phyloP scores from a whole-genome alignment of 805 yeast genomes.

The Metschnikowia koreensis region DNA sequence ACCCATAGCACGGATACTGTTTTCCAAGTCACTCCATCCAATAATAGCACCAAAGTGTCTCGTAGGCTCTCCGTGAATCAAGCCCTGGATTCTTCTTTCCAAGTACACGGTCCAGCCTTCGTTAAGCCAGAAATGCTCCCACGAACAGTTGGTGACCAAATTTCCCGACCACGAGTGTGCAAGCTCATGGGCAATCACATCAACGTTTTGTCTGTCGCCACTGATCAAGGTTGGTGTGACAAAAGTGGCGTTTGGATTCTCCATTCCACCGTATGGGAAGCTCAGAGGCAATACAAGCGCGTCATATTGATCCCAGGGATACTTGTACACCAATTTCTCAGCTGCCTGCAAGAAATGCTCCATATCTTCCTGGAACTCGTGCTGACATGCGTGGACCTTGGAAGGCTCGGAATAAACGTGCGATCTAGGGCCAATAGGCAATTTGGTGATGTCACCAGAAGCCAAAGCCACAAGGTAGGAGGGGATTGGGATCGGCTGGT shows the following conservation, averaged over 20 bases:
- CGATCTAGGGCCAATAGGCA: constrained; percentile 82
- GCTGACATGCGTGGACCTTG: constrained; percentile 61
- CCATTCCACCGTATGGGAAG: constrained; percentile 93
- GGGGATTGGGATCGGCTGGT: constrained; percentile 83
- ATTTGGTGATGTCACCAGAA: constrained; percentile 69
- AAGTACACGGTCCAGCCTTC: constrained; percentile 96
- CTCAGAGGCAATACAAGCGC: constrained; percentile 75
- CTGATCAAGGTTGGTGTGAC: constrained; percentile 86
- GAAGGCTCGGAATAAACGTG: constrained; percentile 77
- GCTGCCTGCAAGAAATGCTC: constrained; percentile 79
- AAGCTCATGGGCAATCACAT: constrained; percentile 88
- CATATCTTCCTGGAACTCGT: constrained; percentile 78
- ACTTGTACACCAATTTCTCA: constrained; percentile 69
- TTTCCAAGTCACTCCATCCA: constrained; percentile 83
- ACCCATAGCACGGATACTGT: constrained; percentile 66
- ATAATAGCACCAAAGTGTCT: constrained; percentile 82
- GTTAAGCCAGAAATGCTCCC: constrained; percentile 94
- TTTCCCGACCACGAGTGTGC: constrained; percentile 95
- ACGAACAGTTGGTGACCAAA: constrained; percentile 82
- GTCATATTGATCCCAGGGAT: constrained; percentile 84
- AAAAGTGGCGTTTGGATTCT: constrained; percentile 86
- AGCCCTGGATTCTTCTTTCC: constrained; percentile 79
- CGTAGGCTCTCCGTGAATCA: constrained; percentile 71
- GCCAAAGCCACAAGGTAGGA: constrained; percentile 82
- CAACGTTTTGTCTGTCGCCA: constrained; percentile 81